A percentile compares a stretch with the other conserved stretches of the same genome.
Evolutionary conservation across 805 yeast genomes (phyloP).

Genomic region (Kazachstania martiniae): DNA sequence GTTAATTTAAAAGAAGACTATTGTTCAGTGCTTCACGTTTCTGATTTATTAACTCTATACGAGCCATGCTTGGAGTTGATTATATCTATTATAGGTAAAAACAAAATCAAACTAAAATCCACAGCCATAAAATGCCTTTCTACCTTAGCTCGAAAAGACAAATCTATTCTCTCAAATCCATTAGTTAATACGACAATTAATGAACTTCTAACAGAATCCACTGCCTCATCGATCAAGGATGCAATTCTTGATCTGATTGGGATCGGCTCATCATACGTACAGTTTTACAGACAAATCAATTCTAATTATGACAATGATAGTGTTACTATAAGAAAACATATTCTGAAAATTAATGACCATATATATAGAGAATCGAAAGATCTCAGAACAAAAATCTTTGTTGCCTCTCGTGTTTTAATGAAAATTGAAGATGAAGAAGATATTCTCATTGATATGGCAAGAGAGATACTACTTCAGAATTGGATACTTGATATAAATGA

Average conservation of each 20-base stretch:
- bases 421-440: conserved; percentile 67
- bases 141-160: conserved; percentile 41
- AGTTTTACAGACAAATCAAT: conserved; percentile 40
- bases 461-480: conserved; percentile 26
- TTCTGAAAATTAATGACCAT: conserved; percentile 39
- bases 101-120: conserved; percentile 43
- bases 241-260: conserved; percentile 59
- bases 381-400: conserved; percentile 27
- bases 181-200: conserved; percentile 43
- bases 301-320: conserved; percentile 44
- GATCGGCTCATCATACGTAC: conserved; percentile 27
- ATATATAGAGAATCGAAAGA: conserved; percentile 34
- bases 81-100: conserved; percentile 36
- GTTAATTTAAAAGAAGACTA: conserved; percentile 5
- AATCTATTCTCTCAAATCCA: conserved; percentile 38
- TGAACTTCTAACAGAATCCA: conserved; percentile 42
- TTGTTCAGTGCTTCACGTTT: conserved; percentile 15
- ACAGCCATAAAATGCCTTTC: conserved; percentile 60
- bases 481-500: conserved; percentile 26
- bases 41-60: conserved; percentile 30
- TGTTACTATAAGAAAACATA: conserved; percentile 51
- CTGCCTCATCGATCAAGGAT: conserved; percentile 67
- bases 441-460: conserved; percentile 34
- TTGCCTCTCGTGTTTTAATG: conserved; percentile 42
- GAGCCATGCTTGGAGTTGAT: conserved; percentile 44